Percentiles rank a stretch among this genome's conserved stretches.
phyloP scores from a whole-genome alignment of 1,284 basidiomycete species.

The Microbotryum lychnidis-dioicae region DNA sequence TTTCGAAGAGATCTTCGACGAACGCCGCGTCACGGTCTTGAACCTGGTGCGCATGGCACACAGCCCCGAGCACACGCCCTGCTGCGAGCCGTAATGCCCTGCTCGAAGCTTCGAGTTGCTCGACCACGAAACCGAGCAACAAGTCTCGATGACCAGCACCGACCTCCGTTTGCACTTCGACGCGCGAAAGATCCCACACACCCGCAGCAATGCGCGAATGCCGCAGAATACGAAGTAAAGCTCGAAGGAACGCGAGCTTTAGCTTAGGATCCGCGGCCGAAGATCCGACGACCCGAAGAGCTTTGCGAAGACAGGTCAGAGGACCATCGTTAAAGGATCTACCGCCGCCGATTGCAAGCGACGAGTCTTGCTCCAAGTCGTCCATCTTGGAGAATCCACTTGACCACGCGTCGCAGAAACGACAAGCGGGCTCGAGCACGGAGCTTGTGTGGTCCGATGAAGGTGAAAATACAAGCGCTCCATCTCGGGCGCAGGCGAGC shows the following conservation, averaged over 20 bases:
- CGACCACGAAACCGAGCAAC: neutral
- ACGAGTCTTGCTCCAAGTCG: neutral
- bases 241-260: conserved; percentile 6
- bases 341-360: neutral
- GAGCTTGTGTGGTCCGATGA: neutral
- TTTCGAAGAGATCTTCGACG: conserved; percentile 1
- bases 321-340: conserved; percentile 8
- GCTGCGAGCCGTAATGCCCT: conserved; percentile 14
- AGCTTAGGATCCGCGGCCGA: conserved; percentile 3
- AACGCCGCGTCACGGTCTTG: neutral
- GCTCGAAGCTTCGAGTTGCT: conserved; percentile 5
- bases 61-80: neutral
- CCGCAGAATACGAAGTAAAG: neutral
- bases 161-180: neutral
- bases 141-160: neutral
- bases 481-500: conserved; percentile 20
- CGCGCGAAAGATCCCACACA: neutral
- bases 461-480: conserved; percentile 4
- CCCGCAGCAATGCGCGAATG: conserved; percentile 9
- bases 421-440: conserved; percentile 4
- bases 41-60: conserved; percentile 5
- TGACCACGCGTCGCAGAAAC: conserved; percentile 11
- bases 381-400: neutral
- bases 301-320: conserved; percentile 2
- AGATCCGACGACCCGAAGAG: neutral